Conservation (phyloP, 83 land plant species). For the Thuja plicata region DNA sequence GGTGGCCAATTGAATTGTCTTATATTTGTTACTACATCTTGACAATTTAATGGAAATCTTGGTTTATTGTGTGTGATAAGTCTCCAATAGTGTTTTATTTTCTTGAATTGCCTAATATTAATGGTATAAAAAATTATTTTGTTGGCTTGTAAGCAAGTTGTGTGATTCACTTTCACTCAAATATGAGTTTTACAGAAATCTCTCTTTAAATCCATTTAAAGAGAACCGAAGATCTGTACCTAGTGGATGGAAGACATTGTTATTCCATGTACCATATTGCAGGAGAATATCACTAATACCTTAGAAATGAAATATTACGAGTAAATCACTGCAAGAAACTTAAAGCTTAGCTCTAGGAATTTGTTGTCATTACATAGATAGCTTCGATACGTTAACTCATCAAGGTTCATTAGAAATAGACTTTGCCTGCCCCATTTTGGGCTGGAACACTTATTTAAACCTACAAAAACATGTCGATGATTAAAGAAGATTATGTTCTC, state of each 20-base stretch:
- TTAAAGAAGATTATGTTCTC: not conserved
- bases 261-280: not conserved
- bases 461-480: not conserved
- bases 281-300: not conserved
- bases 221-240: not conserved
- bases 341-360: not conserved
- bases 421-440: not conserved
- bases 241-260: not conserved
- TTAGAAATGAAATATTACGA: not conserved
- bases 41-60: not conserved
- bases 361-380: not conserved
- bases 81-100: not conserved
- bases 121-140: not conserved
- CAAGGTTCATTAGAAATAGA: not conserved
- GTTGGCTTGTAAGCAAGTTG: not conserved
- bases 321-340: not conserved
- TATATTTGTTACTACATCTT: not conserved
- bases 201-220: not conserved
- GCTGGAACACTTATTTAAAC: not conserved
- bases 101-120: not conserved
- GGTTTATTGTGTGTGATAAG: not conserved
- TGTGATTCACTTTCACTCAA: not conserved
- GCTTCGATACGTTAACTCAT: not conserved
- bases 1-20: not conserved
- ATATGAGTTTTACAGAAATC: not conserved